Percentiles rank a stretch among this genome's conserved stretches.
Evolutionary conservation across 768 basidiomycete species (phyloP).

Genomic region (Boletus sp.): DNA sequence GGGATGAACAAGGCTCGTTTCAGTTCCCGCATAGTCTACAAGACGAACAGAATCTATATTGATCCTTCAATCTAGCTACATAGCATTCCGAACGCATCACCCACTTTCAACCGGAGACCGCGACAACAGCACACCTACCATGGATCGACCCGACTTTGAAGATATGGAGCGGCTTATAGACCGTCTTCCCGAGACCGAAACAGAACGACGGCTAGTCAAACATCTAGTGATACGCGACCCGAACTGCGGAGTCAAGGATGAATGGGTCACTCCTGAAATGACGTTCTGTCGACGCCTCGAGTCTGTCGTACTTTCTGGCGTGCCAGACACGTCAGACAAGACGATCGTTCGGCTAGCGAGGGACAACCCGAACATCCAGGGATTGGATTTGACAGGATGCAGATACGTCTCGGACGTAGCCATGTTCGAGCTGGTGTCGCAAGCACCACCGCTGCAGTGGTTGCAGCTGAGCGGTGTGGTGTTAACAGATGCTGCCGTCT

Average conservation of each 20-base stretch:
- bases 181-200: constrained; percentile 56
- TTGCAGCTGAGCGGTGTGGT: constrained; percentile 68
- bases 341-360: constrained; percentile 63
- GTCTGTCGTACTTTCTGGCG: constrained; percentile 66
- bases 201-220: constrained; percentile 58
- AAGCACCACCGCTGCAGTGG: constrained; percentile 68
- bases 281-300: constrained; percentile 62
- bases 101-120: neutral
- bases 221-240: constrained; percentile 55
- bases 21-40: neutral
- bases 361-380: constrained; percentile 64
- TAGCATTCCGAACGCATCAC: neutral
- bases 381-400: constrained; percentile 77
- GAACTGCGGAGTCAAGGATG: constrained; percentile 48
- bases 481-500: constrained; percentile 61
- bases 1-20: neutral
- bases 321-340: constrained; percentile 64
- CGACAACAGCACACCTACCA: constrained; percentile 10
- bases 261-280: constrained; percentile 57
- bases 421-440: constrained; percentile 65
- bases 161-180: constrained; percentile 61
- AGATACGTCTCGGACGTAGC: constrained; percentile 74
- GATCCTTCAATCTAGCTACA: neutral
- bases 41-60: neutral
- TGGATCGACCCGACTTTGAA: constrained; percentile 34